These are phyloP conservation scores for Allomyces macrogynus DNA, from an alignment of 192 early-diverging fungal species.

Conservation along the genomic window DNA sequence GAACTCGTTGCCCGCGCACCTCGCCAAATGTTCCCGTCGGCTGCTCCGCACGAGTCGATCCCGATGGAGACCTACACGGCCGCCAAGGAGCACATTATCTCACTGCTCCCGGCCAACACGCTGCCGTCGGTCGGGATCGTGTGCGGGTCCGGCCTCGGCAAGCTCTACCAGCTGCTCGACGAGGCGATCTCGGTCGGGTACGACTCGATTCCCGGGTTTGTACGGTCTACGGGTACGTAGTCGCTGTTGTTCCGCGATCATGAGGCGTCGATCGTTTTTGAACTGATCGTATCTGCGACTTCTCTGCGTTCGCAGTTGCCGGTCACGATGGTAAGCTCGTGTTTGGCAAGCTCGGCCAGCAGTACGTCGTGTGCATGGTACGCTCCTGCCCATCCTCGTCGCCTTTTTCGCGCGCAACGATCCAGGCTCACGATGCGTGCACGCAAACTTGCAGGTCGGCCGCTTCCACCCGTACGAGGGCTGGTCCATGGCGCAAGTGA, in stretches of 20 bases:
- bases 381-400: no score
- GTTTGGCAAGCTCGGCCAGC: conserved; percentile 57
- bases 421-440: no score
- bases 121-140: conserved; percentile 51
- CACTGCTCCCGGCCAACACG: conserved; percentile 13
- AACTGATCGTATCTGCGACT: conserved; percentile 3
- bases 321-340: conserved; percentile 65
- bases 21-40: no score
- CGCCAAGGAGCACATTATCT: conserved; percentile 20
- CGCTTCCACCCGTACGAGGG: conserved; percentile 84
- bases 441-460: conserved; percentile 19
- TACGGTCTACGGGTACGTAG: conserved; percentile 41
- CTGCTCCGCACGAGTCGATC: background rate
- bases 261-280: background rate
- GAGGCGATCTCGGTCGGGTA: conserved; percentile 43
- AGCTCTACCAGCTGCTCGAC: conserved; percentile 49
- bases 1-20: no score
- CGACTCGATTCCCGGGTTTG: conserved; percentile 70
- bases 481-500: conserved; percentile 51
- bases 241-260: background rate
- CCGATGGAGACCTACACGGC: conserved; percentile 19
- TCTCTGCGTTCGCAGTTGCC: conserved; percentile 19
- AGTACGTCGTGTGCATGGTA: conserved; percentile 52
- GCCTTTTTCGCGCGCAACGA: background rate
- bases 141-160: conserved; percentile 66